These are phyloP conservation scores for Leccinum subspadiceum DNA, from an alignment of 1,284 basidiomycete species.

Conservation along the genomic window DNA sequence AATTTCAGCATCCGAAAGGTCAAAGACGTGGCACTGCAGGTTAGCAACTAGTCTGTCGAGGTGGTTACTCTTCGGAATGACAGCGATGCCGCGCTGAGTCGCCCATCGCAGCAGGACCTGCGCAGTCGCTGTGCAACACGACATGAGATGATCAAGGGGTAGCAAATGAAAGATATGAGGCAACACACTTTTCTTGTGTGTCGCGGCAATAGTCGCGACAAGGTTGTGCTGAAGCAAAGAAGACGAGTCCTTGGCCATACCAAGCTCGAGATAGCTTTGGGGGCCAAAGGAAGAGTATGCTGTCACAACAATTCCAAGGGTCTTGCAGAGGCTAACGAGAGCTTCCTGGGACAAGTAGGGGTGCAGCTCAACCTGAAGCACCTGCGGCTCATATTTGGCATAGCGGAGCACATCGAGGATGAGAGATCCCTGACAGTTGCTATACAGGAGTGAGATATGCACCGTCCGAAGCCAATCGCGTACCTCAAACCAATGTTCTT, in stretches of 20 bases:
- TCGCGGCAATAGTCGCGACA: slow-evolving; percentile 47
- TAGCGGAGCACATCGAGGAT: slow-evolving; percentile 69
- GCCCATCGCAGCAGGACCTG: slow-evolving; percentile 79
- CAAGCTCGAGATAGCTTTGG: slow-evolving; percentile 66
- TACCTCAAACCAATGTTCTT: slow-evolving; percentile 71
- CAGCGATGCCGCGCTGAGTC: slow-evolving; percentile 71
- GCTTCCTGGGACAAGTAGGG: slow-evolving; percentile 73
- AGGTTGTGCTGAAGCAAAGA: slow-evolving; percentile 54
- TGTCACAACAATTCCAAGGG: slow-evolving; percentile 66
- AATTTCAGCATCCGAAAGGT: slow-evolving; percentile 60
- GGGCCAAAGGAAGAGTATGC: slow-evolving; percentile 80
- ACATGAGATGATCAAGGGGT: neutral
- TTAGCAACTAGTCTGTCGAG: slow-evolving; percentile 57
- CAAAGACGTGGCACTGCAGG: slow-evolving; percentile 54
- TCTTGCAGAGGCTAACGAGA: slow-evolving; percentile 58
- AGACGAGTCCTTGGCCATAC: slow-evolving; percentile 46
- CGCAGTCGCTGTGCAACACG: slow-evolving; percentile 42
- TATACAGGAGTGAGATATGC: slow-evolving; percentile 27
- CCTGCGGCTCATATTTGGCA: slow-evolving; percentile 67
- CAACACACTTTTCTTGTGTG: slow-evolving; percentile 54
- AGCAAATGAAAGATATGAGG: neutral
- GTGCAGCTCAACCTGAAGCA: slow-evolving; percentile 77
- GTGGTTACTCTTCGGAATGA: slow-evolving; percentile 76
- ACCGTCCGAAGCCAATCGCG: neutral
- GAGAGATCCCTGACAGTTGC: slow-evolving; percentile 64